Evolutionary conservation across 2,329 filamentous ascomycete species (phyloP).

Genomic region (Talaromyces islandicus): DNA sequence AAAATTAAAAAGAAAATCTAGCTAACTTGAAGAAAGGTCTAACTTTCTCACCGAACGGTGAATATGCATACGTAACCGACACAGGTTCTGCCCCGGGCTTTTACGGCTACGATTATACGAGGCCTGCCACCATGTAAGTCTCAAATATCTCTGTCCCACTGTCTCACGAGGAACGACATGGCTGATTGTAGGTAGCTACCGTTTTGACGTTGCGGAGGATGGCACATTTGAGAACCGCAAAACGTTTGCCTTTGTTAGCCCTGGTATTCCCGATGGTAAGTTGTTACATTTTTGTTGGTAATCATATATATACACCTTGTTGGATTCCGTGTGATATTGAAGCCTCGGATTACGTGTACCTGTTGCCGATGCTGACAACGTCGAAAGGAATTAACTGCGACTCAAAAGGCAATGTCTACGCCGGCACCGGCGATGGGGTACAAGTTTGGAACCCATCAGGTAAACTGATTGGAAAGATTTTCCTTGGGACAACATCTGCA

Average conservation of each 20-base stretch:
- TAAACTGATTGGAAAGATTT: background rate
- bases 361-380: background rate
- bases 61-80: background rate
- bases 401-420: background rate
- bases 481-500: background rate
- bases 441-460: background rate
- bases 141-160: background rate
- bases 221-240: background rate
- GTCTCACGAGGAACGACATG: background rate
- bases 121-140: background rate
- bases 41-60: background rate
- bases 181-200: background rate
- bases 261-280: background rate
- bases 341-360: background rate
- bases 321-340: background rate
- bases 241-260: background rate
- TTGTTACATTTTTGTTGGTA: background rate
- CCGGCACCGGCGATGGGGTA: background rate
- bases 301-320: background rate
- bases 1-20: background rate
- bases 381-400: background rate
- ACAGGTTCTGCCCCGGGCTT: background rate
- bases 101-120: background rate
- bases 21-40: background rate
- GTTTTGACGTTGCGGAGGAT: background rate